phyloP scores from a whole-genome alignment of 129 eudicot species.

The Flaveria robusta region DNA sequence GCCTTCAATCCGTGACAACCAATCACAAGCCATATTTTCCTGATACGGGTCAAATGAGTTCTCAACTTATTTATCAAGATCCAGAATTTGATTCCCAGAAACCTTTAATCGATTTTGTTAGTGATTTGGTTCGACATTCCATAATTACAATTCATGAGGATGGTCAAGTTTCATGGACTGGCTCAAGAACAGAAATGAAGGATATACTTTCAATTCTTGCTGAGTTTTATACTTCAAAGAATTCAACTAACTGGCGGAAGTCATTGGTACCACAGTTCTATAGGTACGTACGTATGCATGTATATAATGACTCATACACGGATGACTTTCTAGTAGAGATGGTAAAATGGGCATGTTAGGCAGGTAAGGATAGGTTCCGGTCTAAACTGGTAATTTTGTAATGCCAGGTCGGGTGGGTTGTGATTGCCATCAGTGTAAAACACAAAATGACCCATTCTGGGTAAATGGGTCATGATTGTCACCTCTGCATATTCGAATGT shows the following conservation, averaged over 20 bases:
- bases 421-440: not conserved
- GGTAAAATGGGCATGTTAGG: not conserved
- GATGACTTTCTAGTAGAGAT: not conserved
- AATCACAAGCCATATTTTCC: conserved; percentile 21
- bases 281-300: conserved; percentile 53
- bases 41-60: conserved; percentile 24
- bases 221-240: conserved; percentile 49
- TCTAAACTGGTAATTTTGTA: not conserved
- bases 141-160: conserved; percentile 38
- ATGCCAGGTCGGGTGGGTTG: not conserved
- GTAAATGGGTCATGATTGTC: not conserved
- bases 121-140: conserved; percentile 45
- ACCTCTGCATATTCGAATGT: not conserved
- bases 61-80: conserved; percentile 52
- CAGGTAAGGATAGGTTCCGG: not conserved
- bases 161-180: conserved; percentile 27
- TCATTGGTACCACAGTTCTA: conserved; percentile 69
- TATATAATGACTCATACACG: conserved; percentile 1
- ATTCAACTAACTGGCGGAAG: conserved; percentile 45
- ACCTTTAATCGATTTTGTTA: conserved; percentile 43
- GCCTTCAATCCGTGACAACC: conserved; percentile 39
- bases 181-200: conserved; percentile 48
- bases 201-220: conserved; percentile 62
- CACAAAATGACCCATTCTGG: not conserved
- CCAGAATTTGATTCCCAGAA: conserved; percentile 34